Base-by-base conservation (phyloP, 768 basidiomycete species). In the Tricholoma bakamatsutake region DNA sequence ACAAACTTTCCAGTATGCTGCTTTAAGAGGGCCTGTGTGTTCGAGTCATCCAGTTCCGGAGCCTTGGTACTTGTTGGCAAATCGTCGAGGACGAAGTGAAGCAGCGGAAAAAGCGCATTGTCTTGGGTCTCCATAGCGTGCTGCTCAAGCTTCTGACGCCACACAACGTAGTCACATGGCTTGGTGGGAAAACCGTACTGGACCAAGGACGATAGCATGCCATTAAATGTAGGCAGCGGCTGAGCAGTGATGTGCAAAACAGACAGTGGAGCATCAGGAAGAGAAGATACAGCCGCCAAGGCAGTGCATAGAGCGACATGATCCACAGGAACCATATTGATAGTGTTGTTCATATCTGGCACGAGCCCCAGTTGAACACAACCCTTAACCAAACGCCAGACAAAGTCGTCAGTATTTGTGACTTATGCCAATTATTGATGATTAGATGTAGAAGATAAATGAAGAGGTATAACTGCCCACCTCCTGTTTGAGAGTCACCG, bases 321-420 rank as follows among this genome's bases (percentile, higher is more conserved):
- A 69, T 98, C 90, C 37, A 98, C 97, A 0, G 97, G 97, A 7
- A 95, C 92, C 88, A 98, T 95, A 73, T 99, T 99, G 65, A 99
- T 81, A 1, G 92, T 88, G 72, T 99, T 99, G 76, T 97, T 93
- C 70, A 99, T 98, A 67, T 99, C 92, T 9, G 97, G 97, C 2
- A 93, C 86, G 39, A 93, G 81, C 1, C 95, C 96, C n/a, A 98
- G 85, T 67, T 99, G 97, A 35, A 98, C 80, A 66, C 94, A 98
- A n/a, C 97, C 97, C 70, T 98, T 98, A 66, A 97, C 91, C 70
- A 99, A 75, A 3, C 97, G 84, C 96, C 96, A 98, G 54, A 99
- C 83, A 72, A 99, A 99, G 68, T 99, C 97, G 63, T 99, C 96
- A 33, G 97, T 98, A 72, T 99, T 99, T 11, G 96, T 98, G 3